Base-by-base conservation (phyloP, 306 rosid genomes). In the Quercus mongolica region DNA sequence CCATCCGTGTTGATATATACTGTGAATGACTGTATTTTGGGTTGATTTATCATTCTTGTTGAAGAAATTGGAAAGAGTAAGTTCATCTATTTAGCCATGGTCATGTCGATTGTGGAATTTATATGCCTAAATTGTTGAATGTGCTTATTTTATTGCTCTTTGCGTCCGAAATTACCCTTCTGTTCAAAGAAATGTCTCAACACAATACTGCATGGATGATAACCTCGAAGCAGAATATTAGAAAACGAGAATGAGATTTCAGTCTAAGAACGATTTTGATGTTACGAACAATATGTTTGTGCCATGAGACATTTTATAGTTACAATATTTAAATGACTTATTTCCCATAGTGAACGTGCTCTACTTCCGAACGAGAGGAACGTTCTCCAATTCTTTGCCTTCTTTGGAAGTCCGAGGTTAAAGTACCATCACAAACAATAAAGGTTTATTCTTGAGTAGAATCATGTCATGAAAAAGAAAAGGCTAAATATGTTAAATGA, bases 141-240 rank as follows among this genome's bases (percentile, higher is more conserved):
- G 46, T 38, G 46, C 11, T 38, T 38, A 0, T 38, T 38, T 7
- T 38, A 38, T 38, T 38, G 46, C 46, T 38, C 46, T 38, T 38
- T 7, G 46, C 11, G 46, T 0, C 46, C 44, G 44, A 38, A 38
- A 38, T 38, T 7, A 7, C 44, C 44, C 44, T 8, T 38, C 2
- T 38, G 46, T 38, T 38, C 11, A 38, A 38, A 38, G 3, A 38
- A 38, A 38, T 7, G 11, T 7, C 11, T 7, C 11, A 38, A 38
- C 46, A 38, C 46, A 7, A 89, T 64, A 44, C 88, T 7, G 78
- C 88, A 91, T 88, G 80, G 97, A 93, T 73, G 92, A 95, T 73
- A 4, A 64, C 30, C 72, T 35, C 31, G 1, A 10, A 51, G 35
- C 79, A n/a, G 20, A 21, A 69, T n/a, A 49, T 20, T 41, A 78